Conservation (phyloP, 2,329 filamentous ascomycete species). For the Akanthomyces lecanii region DNA sequence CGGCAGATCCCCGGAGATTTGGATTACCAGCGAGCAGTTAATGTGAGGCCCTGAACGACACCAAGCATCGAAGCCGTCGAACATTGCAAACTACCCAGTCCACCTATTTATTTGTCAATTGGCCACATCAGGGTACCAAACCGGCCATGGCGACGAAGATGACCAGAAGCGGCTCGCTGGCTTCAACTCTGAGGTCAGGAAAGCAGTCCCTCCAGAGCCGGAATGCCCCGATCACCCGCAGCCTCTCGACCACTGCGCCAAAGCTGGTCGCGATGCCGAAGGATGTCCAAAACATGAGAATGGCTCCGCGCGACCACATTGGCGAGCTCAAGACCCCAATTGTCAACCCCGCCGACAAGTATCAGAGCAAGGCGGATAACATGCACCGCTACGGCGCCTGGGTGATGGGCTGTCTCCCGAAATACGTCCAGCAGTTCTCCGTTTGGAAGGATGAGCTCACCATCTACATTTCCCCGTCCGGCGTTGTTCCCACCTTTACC, state of each 20-base stretch:
- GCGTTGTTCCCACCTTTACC: constrained; percentile 83
- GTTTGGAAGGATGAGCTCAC: constrained; percentile 99
- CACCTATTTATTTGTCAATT: constrained; percentile 38
- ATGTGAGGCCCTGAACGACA: constrained; percentile 7
- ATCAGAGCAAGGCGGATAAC: constrained; percentile 77
- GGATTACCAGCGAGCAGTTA: neutral
- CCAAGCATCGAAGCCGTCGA: constrained; percentile 19
- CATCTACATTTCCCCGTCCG: constrained; percentile 84
- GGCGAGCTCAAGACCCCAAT: constrained; percentile 71
- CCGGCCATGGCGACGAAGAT: constrained; percentile 58
- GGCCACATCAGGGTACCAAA: constrained; percentile 33
- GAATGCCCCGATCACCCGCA: constrained; percentile 40
- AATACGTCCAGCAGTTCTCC: constrained; percentile 98
- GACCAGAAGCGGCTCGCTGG: constrained; percentile 52
- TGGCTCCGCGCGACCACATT: constrained; percentile 53
- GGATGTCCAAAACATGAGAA: constrained; percentile 63
- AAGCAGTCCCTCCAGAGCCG: constrained; percentile 41
- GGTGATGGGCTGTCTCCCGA: constrained; percentile 92
- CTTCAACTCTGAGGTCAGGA: constrained; percentile 52
- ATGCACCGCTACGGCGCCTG: constrained; percentile 95
- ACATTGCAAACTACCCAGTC: constrained; percentile 23
- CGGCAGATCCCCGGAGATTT: constrained; percentile 30
- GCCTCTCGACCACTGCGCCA: constrained; percentile 47
- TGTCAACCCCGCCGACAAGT: constrained; percentile 91
- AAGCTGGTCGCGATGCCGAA: constrained; percentile 54